Evolutionary conservation across 75 land plant species (phyloP), one percentile per base, ranked within the genome.

Genomic region (Sequoiadendron giganteum): DNA sequence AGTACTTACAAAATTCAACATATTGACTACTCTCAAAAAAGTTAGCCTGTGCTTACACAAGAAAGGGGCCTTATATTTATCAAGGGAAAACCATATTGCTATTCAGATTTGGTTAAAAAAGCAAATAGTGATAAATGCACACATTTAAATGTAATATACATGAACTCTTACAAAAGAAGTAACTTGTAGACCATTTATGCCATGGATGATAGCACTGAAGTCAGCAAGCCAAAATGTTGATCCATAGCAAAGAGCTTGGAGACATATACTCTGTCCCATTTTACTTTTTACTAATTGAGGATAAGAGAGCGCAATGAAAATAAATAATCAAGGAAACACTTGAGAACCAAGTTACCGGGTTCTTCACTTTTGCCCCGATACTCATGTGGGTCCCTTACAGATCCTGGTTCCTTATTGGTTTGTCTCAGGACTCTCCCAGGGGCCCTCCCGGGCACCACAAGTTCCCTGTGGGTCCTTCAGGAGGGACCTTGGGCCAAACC

Each of bases 1-100:
- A 28, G 10, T 65, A 79, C 18, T 7, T 40, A 82, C 47, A 10
- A 47, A 82, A 10, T 82, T n/a, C 47, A 42, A 45, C 13, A 43
- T 82, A 47, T 81, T 42, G 25, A 47, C 48, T 42, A 82, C 47
- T 81, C 3, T 47, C n/a, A 73, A 13, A 73, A 82, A 47, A 10
- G 11, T 43, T 39, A 82, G 9, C 84, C 48, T 43, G 2, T 25
- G 28, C 84, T 82, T 43, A 28, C 45, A 47, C 48, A 82, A 82
- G 84, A 47, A 82, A 82, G n/a, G 84, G 45, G 13, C n/a, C 43
- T 43, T 81, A 45, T 38, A 82, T 45, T 82, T 45, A 82, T 28
- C 10, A 43, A 47, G 3, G 48, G n/a, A 28, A 28, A 13, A 1
- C 15, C 47, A 47, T 47, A 82, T 47, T 82, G 32, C 48, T 28